phyloP scores from a whole-genome alignment of 2,329 filamentous ascomycete species.

The Aspergillus flavus region DNA sequence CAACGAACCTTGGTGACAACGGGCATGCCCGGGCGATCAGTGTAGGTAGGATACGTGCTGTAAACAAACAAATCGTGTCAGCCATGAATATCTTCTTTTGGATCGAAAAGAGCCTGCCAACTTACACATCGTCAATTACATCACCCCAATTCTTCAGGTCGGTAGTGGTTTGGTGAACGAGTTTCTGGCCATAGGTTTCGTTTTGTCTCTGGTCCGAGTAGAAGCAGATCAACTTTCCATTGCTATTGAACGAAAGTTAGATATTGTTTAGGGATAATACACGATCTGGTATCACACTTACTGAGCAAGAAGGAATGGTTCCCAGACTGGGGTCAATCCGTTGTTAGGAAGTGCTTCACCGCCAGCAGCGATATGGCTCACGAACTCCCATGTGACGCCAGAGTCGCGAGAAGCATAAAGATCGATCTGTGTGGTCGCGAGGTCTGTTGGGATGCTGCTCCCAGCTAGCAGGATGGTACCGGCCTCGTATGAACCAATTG shows the following conservation, averaged over 20 bases:
- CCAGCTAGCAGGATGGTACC: slow-evolving; percentile 67
- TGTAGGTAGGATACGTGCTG: slow-evolving; percentile 58
- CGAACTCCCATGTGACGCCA: slow-evolving; percentile 67
- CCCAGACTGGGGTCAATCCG: slow-evolving; percentile 70
- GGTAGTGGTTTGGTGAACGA: slow-evolving; percentile 64
- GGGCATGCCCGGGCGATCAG: slow-evolving; percentile 69
- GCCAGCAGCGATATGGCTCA: slow-evolving; percentile 66
- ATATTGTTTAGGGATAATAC: neutral
- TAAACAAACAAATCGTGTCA: neutral
- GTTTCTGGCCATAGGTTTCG: slow-evolving; percentile 65
- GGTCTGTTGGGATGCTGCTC: slow-evolving; percentile 56
- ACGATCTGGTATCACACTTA: slow-evolving; percentile 16
- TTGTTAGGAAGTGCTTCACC: slow-evolving; percentile 66
- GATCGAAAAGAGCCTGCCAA: neutral
- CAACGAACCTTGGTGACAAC: slow-evolving; percentile 50
- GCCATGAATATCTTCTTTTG: neutral
- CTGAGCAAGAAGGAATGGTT: slow-evolving; percentile 66
- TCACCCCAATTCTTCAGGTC: slow-evolving; percentile 65
- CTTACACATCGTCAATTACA: slow-evolving; percentile 61
- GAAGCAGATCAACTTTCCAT: slow-evolving; percentile 65
- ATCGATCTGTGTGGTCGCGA: slow-evolving; percentile 68
- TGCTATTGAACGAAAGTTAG: slow-evolving; percentile 24
- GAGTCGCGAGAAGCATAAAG: slow-evolving; percentile 66
- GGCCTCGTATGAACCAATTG: slow-evolving; percentile 59
- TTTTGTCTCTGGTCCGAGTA: slow-evolving; percentile 73